These are phyloP conservation scores for Globisporangium iwayamae DNA, from an alignment of 352 stramenopile genomes.

Conservation along the genomic window DNA sequence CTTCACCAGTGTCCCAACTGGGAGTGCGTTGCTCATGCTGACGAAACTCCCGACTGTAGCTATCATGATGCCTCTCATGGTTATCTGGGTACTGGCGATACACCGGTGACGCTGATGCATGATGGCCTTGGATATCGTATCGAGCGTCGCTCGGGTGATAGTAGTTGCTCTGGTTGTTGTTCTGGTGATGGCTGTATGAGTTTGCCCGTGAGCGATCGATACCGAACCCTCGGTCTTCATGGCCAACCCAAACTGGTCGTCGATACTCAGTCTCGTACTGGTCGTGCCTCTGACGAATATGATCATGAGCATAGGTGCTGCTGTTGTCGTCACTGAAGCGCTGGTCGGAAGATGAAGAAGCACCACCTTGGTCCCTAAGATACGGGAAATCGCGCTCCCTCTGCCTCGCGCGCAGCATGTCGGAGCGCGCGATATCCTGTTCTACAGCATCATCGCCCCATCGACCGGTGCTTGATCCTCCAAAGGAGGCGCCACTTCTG, in stretches of 20 bases:
- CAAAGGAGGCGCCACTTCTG: neutral
- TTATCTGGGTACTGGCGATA: conserved; percentile 2
- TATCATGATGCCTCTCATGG: neutral
- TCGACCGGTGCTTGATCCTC: conserved; percentile 24
- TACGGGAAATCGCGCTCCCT: conserved; percentile 40
- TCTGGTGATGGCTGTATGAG: neutral
- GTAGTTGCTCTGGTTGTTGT: neutral
- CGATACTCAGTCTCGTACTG: neutral
- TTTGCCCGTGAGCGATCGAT: neutral
- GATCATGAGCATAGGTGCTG: neutral
- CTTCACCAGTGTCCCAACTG: neutral
- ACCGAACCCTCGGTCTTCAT: neutral
- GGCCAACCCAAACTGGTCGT: neutral
- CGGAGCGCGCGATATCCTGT: conserved; percentile 43
- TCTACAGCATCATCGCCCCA: conserved; percentile 79
- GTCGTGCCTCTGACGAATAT: neutral
- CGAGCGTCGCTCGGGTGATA: conserved; percentile 15
- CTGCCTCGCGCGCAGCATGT: conserved; percentile 23
- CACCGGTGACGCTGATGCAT: neutral
- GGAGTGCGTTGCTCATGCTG: neutral
- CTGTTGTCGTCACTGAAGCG: conserved; percentile 1
- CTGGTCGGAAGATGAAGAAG: conserved; percentile 13
- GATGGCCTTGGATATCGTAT: neutral
- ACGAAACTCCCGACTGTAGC: conserved; percentile 1
- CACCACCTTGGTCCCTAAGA: conserved; percentile 22